Conservation (phyloP, 2,329 filamentous ascomycete species). For the Ophiostoma triangulosporum region DNA sequence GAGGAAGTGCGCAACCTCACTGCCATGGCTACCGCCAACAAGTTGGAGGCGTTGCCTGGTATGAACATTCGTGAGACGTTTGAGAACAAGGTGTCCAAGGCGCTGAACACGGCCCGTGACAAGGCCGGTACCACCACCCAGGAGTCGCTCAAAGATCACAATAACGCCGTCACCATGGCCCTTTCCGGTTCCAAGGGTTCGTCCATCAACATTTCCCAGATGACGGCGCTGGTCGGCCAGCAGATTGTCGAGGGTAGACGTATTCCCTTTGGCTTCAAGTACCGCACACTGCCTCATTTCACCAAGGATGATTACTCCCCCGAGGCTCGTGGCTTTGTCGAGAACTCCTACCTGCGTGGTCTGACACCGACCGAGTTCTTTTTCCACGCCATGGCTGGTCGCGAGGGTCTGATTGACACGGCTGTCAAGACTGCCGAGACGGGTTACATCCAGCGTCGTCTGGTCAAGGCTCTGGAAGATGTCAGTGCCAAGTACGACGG, state of each 20-base stretch:
- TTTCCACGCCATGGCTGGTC: conserved; percentile 99
- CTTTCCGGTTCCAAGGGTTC: conserved; percentile 96
- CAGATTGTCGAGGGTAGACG: conserved; percentile 98
- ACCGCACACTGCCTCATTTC: conserved; percentile 91
- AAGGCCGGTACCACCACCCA: conserved; percentile 87
- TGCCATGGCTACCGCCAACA: conserved; percentile 65
- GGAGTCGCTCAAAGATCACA: conserved; percentile 83
- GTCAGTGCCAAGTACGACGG: conserved; percentile 96
- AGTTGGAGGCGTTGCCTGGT: conserved; percentile 84
- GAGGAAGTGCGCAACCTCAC: conserved; percentile 65
- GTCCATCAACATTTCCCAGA: conserved; percentile 98
- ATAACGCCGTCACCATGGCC: conserved; percentile 95
- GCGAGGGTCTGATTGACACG: conserved; percentile 98
- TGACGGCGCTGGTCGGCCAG: conserved; percentile 95
- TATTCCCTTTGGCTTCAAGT: conserved; percentile 98
- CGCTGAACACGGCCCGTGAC: conserved; percentile 89
- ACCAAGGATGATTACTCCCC: conserved; percentile 99
- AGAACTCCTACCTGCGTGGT: conserved; percentile 95
- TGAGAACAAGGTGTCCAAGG: conserved; percentile 90
- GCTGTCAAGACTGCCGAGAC: conserved; percentile 99
- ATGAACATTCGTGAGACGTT: conserved; percentile 99
- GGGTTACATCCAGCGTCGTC: conserved; percentile 94
- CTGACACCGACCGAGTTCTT: conserved; percentile 95
- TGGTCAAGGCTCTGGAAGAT: conserved; percentile 96
- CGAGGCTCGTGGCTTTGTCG: conserved; percentile 91